Base-by-base conservation (phyloP, 2,329 filamentous ascomycete species). In the Ceratocystis variospora region DNA sequence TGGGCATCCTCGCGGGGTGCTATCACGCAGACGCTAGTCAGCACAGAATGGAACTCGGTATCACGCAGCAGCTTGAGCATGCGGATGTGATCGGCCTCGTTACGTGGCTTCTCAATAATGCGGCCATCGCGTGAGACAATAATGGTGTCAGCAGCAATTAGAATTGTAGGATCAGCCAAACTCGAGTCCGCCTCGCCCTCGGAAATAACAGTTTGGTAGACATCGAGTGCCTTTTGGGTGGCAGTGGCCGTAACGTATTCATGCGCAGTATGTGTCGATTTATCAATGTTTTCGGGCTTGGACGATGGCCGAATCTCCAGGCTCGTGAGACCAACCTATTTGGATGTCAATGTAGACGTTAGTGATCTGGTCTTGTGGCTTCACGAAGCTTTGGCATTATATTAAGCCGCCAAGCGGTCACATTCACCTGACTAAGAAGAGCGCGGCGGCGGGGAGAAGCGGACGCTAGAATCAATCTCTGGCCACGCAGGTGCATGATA, bases 171-270 rank as follows among this genome's bases (percentile, higher is more conserved):
- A 70, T 96, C 94, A 12, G 76, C 76, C 53, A 78, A 76, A n/a
- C 59, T 65, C 19, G 66, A 15, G 53, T 65, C 63, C 5, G 79
- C 76, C 55, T 74, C 74, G 61, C 80, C 72, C n/a, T 73, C 75
- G 66, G 76, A 73, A 17, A 84, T 71, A 3, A 76, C 77, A 2
- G 74, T 71, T 64, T 77, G 72, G 75, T 85, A 85, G 8, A 97
- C 89, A 59, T 88, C 82, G 55, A 90, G 81, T 63, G 87, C 89
- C 76, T 99, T 99, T 71, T 87, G 83, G 25, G 84, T 84, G 2
- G 93, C 93, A 1, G 94, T 99, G 67, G 87, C 85, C 15, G 92
- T 81, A 22, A 96, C 94, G 78, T 99, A 99, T 77, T 96, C 91
- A 74, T 89, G 88, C 0, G 94, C 90, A 0, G 86, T 84, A 68